Percentiles rank a stretch among this genome's conserved stretches.
phyloP scores from a whole-genome alignment of 192 early-diverging fungal genomes.

The Coemansia sp. region DNA sequence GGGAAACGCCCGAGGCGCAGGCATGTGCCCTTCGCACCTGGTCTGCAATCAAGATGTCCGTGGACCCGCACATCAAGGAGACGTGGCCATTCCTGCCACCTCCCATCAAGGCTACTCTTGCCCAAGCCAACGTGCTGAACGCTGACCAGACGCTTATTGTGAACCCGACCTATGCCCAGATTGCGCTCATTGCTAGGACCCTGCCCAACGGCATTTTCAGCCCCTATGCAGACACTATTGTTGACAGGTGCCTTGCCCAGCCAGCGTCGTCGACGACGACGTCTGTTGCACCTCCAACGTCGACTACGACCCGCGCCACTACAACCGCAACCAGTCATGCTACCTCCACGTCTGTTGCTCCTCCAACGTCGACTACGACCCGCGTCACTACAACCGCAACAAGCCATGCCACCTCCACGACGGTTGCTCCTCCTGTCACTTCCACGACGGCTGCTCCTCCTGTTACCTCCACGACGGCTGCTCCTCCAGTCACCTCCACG shows the following conservation, averaged over 20 bases:
- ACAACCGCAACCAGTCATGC: neutral
- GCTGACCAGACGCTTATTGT: conserved; percentile 13
- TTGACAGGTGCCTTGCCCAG: conserved; percentile 18
- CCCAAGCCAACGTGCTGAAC: conserved; percentile 6
- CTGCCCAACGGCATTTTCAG: conserved; percentile 26
- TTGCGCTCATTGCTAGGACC: conserved; percentile 3
- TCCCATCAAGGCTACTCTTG: conserved; percentile 8
- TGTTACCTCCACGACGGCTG: neutral
- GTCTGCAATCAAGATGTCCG: conserved; percentile 18
- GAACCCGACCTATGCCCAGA: conserved; percentile 12
- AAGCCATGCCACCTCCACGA: too few relatives aligned
- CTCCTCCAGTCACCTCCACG: conserved; percentile 10
- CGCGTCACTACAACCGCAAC: conserved; percentile 1
- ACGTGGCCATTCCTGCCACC: conserved; percentile 20
- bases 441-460: too few relatives aligned
- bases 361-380: conserved; percentile 3
- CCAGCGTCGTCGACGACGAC: too few relatives aligned
- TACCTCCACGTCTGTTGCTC: too few relatives aligned
- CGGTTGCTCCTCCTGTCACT: conserved; percentile 4
- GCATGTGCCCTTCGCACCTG: conserved; percentile 22
- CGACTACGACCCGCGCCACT: neutral
- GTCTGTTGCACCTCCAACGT: neutral
- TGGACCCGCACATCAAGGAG: conserved; percentile 10
- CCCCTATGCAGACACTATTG: conserved; percentile 28
- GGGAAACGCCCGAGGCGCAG: conserved; percentile 11